Conservation (phyloP, 257 asterid genomes). For the Cruciata laevipes region DNA sequence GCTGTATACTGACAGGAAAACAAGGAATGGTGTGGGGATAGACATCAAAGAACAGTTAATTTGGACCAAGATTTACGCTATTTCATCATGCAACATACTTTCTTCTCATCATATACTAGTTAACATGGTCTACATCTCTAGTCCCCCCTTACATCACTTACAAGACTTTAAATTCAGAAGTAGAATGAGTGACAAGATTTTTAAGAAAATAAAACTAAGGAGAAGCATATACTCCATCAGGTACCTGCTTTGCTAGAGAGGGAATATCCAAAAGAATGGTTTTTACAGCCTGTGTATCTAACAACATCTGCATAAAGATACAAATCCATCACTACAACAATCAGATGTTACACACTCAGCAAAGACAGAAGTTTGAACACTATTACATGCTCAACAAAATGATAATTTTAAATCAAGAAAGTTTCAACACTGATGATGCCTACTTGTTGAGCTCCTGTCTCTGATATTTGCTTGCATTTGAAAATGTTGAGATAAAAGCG, state of each 20-base stretch:
- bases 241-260: constrained; percentile 85
- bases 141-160: background rate
- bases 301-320: constrained; percentile 66
- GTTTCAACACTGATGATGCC: background rate
- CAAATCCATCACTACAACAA: background rate
- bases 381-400: background rate
- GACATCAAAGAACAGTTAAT: background rate
- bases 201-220: background rate
- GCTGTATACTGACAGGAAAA: background rate
- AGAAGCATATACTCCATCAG: background rate
- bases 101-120: background rate
- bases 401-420: background rate
- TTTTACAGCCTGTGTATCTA: constrained; percentile 97
- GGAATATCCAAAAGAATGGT: constrained; percentile 94
- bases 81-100: background rate
- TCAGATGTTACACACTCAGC: background rate
- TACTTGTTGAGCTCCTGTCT: constrained; percentile 97
- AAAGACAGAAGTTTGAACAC: no score
- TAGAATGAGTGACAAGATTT: background rate
- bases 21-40: background rate
- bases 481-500: constrained; percentile 87
- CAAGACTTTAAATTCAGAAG: background rate
- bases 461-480: constrained; percentile 97
- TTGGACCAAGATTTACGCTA: background rate
- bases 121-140: background rate